These are phyloP conservation scores for Elsinoe perseae DNA, from an alignment of 2,329 filamentous ascomycete genomes.

Conservation along the genomic window DNA sequence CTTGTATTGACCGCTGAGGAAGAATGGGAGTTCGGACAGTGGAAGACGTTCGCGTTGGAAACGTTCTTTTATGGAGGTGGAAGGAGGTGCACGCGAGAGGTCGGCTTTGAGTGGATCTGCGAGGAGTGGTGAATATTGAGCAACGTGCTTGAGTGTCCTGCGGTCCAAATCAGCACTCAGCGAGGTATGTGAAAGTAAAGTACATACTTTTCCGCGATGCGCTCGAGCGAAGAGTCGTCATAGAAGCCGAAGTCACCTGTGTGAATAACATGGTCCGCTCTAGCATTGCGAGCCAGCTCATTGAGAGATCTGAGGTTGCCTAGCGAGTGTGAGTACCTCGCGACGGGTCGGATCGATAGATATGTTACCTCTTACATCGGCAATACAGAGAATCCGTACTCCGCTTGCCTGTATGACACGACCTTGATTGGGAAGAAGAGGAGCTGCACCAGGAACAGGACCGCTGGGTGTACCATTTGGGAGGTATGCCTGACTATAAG, in stretches of 20 bases:
- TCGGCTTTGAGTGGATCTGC: conserved; percentile 63
- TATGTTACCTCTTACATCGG: conserved; percentile 43
- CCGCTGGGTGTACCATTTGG: conserved; percentile 38
- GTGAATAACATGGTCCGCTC: conserved; percentile 95
- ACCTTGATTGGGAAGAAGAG: conserved; percentile 47
- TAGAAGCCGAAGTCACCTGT: conserved; percentile 99
- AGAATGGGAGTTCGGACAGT: conserved; percentile 83
- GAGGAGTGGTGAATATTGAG: conserved; percentile 94
- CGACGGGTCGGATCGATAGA: background rate
- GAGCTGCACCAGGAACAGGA: conserved; percentile 37
- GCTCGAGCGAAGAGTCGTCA: conserved; percentile 87
- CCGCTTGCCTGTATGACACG: conserved; percentile 44
- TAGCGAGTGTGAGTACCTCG: conserved; percentile 34
- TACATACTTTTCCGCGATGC: conserved; percentile 91
- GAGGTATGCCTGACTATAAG: conserved; percentile 42
- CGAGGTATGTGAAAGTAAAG: background rate
- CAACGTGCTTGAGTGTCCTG: conserved; percentile 95
- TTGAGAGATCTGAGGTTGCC: conserved; percentile 94
- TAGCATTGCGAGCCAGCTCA: conserved; percentile 87
- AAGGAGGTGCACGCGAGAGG: conserved; percentile 60
- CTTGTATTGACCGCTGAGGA: conserved; percentile 80
- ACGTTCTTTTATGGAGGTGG: conserved; percentile 67
- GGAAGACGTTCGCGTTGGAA: conserved; percentile 75
- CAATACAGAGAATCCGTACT: conserved; percentile 44
- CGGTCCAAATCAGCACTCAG: conserved; percentile 14